Conservation (phyloP, 2,329 filamentous ascomycete genomes). For the Fusarium sp. region DNA sequence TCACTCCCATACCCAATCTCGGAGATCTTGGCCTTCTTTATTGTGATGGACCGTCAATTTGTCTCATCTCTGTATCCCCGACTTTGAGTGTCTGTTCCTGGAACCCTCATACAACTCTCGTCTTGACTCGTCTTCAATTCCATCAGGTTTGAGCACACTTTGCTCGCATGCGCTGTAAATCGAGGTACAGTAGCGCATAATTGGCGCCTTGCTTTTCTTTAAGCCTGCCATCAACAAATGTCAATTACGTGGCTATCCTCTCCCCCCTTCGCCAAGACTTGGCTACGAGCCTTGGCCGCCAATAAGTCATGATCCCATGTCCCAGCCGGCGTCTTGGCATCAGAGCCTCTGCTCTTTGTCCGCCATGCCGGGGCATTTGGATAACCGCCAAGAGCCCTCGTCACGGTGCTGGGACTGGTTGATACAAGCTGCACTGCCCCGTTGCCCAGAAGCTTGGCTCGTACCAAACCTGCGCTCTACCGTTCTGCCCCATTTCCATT, state of each 20-base stretch:
- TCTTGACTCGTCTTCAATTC: background rate
- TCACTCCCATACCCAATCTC: constrained; percentile 16
- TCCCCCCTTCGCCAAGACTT: constrained; percentile 34
- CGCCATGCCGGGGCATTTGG: constrained; percentile 7
- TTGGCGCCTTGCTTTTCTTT: background rate
- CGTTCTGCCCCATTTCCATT: constrained; percentile 1
- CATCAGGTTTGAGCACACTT: background rate
- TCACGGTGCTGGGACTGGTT: constrained; percentile 5
- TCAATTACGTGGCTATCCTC: constrained; percentile 38
- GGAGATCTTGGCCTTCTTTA: constrained; percentile 29
- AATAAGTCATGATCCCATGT: constrained; percentile 32
- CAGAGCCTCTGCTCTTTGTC: constrained; percentile 1
- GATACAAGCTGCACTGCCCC: constrained; percentile 45
- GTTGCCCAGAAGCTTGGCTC: constrained; percentile 47
- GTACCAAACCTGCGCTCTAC: constrained; percentile 27
- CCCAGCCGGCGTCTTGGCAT: constrained; percentile 32
- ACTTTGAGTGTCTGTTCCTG: background rate
- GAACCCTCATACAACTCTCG: background rate
- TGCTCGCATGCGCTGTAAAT: constrained; percentile 16
- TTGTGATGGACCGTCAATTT: constrained; percentile 16
- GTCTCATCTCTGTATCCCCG: constrained; percentile 9
- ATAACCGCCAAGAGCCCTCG: constrained; percentile 35
- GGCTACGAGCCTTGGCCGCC: constrained; percentile 9
- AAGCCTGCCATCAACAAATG: background rate
- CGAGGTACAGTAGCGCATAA: background rate